Conservation (phyloP, 345 rosid species). For the Linum tenue region DNA sequence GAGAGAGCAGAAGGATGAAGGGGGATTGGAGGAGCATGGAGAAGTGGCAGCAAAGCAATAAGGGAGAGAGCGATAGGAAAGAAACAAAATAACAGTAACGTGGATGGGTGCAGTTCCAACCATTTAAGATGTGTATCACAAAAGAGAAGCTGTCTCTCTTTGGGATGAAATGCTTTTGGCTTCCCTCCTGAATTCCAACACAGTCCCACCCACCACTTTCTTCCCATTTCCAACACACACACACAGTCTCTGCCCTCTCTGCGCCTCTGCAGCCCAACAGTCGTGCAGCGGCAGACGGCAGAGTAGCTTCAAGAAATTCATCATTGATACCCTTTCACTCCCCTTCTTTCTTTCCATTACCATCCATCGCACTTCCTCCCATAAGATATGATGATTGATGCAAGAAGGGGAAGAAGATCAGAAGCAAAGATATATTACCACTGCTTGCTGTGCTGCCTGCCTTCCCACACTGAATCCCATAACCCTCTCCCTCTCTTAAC, state of each 20-base stretch:
- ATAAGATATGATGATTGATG: constrained; percentile 13
- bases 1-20: constrained; percentile 46
- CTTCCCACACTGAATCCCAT: constrained; percentile 35
- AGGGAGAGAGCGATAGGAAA: no score
- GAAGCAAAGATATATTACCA: no score
- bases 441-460: no score
- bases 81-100: constrained; percentile 31
- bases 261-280: not conserved
- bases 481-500: constrained; percentile 10
- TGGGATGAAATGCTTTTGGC: constrained; percentile 23
- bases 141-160: constrained; percentile 41
- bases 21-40: constrained; percentile 12
- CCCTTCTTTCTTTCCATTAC: no score
- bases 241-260: not conserved
- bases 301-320: constrained; percentile 16
- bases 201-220: constrained; percentile 19
- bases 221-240: constrained; percentile 1
- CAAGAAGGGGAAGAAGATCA: no score
- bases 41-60: no score
- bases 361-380: constrained; percentile 10
- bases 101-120: constrained; percentile 38
- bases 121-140: constrained; percentile 42
- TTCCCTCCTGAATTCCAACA: constrained; percentile 12
- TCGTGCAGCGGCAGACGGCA: not conserved
- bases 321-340: constrained; percentile 9